Evolutionary conservation across 257 asterid genomes (phyloP).

Genomic region (Jaltomata sinuosa): DNA sequence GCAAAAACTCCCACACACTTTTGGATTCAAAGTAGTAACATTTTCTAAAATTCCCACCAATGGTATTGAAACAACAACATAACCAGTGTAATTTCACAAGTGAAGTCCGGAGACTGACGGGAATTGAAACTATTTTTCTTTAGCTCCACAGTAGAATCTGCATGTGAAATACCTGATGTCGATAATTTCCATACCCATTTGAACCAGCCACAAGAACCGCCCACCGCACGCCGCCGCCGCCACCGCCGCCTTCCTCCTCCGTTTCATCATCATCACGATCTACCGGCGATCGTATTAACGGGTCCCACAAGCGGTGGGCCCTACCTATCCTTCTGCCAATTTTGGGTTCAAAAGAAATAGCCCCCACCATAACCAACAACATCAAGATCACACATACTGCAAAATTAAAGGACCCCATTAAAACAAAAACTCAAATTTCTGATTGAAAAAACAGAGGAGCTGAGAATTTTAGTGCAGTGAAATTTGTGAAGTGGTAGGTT

Average conservation of each 20-base stretch:
- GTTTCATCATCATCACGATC: conserved; percentile 21
- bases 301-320: conserved; percentile 43
- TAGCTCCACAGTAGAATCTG: not conserved
- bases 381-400: conserved; percentile 3
- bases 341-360: conserved; percentile 7
- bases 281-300: conserved; percentile 56
- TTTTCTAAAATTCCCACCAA: too few relatives aligned
- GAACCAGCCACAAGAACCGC: conserved; percentile 97
- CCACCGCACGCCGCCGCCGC: conserved; percentile 42
- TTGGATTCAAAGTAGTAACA: too few relatives aligned
- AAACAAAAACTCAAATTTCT: not conserved
- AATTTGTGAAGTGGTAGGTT: not conserved
- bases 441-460: not conserved
- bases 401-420: conserved; percentile 28
- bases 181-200: conserved; percentile 66
- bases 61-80: too few relatives aligned
- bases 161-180: conserved; percentile 60
- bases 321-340: conserved; percentile 11
- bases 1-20: not conserved
- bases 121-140: not conserved
- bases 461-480: not conserved
- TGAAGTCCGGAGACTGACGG: too few relatives aligned
- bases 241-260: conserved; percentile 15
- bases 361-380: conserved; percentile 22
- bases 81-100: too few relatives aligned